Evolutionary conservation across 2,329 filamentous ascomycete species (phyloP), one percentile per base, ranked within the genome.

Genomic region (Colletotrichum magnum): DNA sequence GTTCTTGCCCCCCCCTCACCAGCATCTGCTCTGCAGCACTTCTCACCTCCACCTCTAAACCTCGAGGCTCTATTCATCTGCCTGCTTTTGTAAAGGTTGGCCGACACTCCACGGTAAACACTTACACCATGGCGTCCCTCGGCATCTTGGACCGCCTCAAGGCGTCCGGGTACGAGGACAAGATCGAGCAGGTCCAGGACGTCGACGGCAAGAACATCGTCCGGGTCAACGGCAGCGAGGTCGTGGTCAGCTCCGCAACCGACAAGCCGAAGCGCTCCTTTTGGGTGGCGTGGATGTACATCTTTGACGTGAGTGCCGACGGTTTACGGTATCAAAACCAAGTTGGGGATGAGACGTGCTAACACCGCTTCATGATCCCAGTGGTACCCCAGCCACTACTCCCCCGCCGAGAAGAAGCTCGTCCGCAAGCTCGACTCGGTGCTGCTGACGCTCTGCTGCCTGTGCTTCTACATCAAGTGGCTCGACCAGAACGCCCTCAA

Each of bases 381-480:
- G 54, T 79, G 76, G 77, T 79, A 79, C 51, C 78, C 78, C 0
- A 74, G 73, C 32, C 73, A 78, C 48, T 79, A 79, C 69, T 73
- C 72, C 47, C 73, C 73, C 6, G 73, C 76, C 32, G 77, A 79
- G 64, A 74, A 69, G 15, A 59, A 52, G 7, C 47, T 50, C 77
- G 6, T 15, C 32, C 68, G 69, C 18, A 78, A 77, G 56, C 70
- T 76, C 6, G 78, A 80, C 36, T 70, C 73, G 21, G 73, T 77
- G 3, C 73, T 79, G 16, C 68, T 79, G 7, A 74, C 76, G 32
- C 74, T 79, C 45, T 67, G 56, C 52, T 65, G 53, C 9, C 24
- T 45, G 6, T 32, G 47, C 45, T 50, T 63, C 62, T 71, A 54
- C 39, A 74, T 79, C 59, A 80, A 80, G 48, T 79, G 76, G 65